Conservation (phyloP, 345 rosid genomes). For the Lepidium didymum region DNA sequence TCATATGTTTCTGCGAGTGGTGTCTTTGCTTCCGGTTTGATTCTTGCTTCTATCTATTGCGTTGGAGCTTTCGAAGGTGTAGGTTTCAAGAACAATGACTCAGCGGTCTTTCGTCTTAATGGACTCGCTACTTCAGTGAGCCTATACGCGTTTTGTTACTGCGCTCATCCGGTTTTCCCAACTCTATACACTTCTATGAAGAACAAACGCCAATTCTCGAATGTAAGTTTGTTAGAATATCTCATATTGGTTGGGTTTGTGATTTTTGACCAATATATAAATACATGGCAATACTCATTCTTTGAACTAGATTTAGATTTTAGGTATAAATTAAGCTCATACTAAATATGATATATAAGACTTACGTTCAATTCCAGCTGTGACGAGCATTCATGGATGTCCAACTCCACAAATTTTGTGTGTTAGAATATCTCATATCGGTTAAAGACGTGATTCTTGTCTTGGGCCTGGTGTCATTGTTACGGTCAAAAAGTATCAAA, state of each 20-base stretch:
- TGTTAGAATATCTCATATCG: too few species aligned
- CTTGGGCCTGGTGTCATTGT: too few species aligned
- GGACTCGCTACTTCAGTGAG: constrained; percentile 76
- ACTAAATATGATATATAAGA: too few species aligned
- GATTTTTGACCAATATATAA: neutral
- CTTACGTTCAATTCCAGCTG: too few species aligned
- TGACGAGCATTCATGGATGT: too few species aligned
- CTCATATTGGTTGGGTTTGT: too few species aligned
- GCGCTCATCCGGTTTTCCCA: constrained; percentile 92
- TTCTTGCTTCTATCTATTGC: constrained; percentile 63
- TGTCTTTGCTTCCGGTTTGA: constrained; percentile 68
- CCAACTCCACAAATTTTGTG: too few species aligned
- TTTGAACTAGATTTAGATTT: too few species aligned
- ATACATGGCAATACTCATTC: too few species aligned
- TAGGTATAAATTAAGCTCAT: too few species aligned
- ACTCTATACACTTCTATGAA: constrained; percentile 75
- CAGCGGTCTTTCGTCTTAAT: constrained; percentile 31
- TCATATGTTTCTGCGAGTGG: constrained; percentile 89
- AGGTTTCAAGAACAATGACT: constrained; percentile 52
- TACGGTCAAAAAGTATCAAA: neutral
- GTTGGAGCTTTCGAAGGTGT: constrained; percentile 67
- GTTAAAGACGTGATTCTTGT: too few species aligned
- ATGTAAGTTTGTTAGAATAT: constrained; percentile 39
- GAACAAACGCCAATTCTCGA: constrained; percentile 68
- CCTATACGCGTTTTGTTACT: constrained; percentile 81